phyloP scores from a whole-genome alignment of 306 rosid species.

The Rosa lucieae region DNA sequence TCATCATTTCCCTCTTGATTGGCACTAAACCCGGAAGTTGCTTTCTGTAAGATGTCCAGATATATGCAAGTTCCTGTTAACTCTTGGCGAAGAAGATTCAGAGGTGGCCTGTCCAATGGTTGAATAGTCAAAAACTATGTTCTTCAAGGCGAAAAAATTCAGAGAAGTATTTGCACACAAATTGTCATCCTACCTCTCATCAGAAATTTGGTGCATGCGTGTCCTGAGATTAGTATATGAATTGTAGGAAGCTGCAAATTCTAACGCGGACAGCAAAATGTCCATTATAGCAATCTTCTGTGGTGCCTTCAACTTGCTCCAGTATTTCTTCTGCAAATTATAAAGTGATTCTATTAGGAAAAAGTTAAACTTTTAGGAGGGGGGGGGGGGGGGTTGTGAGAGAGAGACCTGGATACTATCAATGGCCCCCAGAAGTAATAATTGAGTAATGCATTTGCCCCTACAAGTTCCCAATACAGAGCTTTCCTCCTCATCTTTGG shows the following conservation, averaged over 20 bases:
- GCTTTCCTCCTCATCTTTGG: slow-evolving; percentile 73
- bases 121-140: slow-evolving; percentile 18
- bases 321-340: slow-evolving; percentile 84
- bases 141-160: slow-evolving; percentile 23
- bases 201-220: slow-evolving; percentile 84
- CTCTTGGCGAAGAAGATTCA: slow-evolving; percentile 97
- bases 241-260: slow-evolving; percentile 91
- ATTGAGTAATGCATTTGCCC: slow-evolving; percentile 93
- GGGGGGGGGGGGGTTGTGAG: background rate
- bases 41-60: slow-evolving; percentile 81
- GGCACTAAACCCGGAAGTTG: slow-evolving; percentile 54
- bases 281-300: slow-evolving; percentile 86
- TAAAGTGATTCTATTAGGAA: slow-evolving; percentile 18
- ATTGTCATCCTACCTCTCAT: slow-evolving; percentile 61
- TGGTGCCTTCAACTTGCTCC: slow-evolving; percentile 70
- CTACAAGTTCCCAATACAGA: slow-evolving; percentile 75
- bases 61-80: slow-evolving; percentile 78
- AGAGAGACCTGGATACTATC: slow-evolving; percentile 86
- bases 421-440: slow-evolving; percentile 81
- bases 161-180: slow-evolving; percentile 10
- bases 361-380: background rate
- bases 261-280: slow-evolving; percentile 73
- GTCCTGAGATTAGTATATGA: slow-evolving; percentile 79
- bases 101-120: slow-evolving; percentile 83
- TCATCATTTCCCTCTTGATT: slow-evolving; percentile 47